Evolutionary conservation across 2,329 filamentous ascomycete genomes (phyloP), one percentile per base, ranked within the genome.

Genomic region (Lecanosticta acicola): DNA sequence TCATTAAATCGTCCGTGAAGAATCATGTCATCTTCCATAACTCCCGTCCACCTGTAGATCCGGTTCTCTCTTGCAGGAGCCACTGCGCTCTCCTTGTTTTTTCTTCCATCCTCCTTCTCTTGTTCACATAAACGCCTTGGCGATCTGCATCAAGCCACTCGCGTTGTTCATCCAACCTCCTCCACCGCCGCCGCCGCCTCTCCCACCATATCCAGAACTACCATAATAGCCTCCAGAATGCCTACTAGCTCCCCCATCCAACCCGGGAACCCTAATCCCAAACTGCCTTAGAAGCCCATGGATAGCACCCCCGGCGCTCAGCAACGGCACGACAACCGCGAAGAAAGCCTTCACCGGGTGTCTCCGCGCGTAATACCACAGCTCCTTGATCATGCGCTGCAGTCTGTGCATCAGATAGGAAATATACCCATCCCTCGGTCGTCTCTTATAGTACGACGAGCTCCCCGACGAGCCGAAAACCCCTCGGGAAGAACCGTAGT

Each of bases 291-390:
- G 77, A 36, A 96, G 72, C 38, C 84, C 86, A 7, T 83, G 83
- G 55, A 96, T 70, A 20, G 87, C 84, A 24, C 91, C 91, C 41
- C 87, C 87, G 8, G 64, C 65, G 1, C 84, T 89, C 59, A 96
- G 72, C 47, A 97, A 76, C 8, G 91, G 91, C 78, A 96, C 81
- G 59, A 96, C 78, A 52, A 95, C 51, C 89, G 78, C 73, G 72
- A 96, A 85, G 72, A 96, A 86, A 39, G 94, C 86, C 70, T 94
- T 94, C 63, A 88, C 71, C 0, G 90, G 91, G 70, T 96, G 84
- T 32, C 81, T 77, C 64, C 87, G 84, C 59, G 87, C 85, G 70
- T 91, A 94, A 65, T 83, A 79, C 65, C 84, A 75, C 7, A 96
- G 80, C 64, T 94, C 83, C 60, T 85, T 84, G 46, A 95, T 71